Percentiles rank a stretch among this genome's conserved stretches.
Conservation (phyloP, 1,284 basidiomycete genomes). For the Entoloma clypeatum region DNA sequence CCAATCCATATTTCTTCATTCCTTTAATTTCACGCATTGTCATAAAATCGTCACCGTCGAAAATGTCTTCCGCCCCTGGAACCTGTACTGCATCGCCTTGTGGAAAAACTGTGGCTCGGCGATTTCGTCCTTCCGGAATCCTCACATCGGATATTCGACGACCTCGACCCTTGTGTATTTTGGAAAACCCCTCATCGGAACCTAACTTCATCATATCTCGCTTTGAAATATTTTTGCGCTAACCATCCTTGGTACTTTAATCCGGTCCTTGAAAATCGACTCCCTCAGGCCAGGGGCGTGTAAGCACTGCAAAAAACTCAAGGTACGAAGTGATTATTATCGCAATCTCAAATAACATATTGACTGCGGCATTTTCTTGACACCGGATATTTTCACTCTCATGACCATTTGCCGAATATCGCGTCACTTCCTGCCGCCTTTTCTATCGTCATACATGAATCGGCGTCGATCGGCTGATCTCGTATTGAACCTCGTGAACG, state of each 20-base stretch:
- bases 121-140: slow-evolving; percentile 14
- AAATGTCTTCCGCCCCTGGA: neutral
- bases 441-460: slow-evolving; percentile 7
- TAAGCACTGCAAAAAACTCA: slow-evolving; percentile 78
- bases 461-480: slow-evolving; percentile 1
- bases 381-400: no score
- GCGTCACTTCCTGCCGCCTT: slow-evolving; percentile 1
- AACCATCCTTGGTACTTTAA: slow-evolving; percentile 8
- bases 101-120: slow-evolving; percentile 13
- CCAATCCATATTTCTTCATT: slow-evolving; percentile 4
- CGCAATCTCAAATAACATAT: no score
- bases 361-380: no score
- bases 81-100: slow-evolving; percentile 16
- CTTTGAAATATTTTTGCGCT: slow-evolving; percentile 6
- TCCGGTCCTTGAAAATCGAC: slow-evolving; percentile 7
- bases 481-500: slow-evolving; percentile 14
- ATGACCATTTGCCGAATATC: slow-evolving; percentile 3
- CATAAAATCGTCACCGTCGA: neutral
- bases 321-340: slow-evolving; percentile 45
- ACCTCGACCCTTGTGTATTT: slow-evolving; percentile 8
- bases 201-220: neutral
- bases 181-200: slow-evolving; percentile 1
- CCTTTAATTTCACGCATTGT: neutral
- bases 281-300: slow-evolving; percentile 67
- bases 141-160: slow-evolving; percentile 8